phyloP scores from a whole-genome alignment of 176 grass and related monocot species.

The Hsuehochloa calcarea region DNA sequence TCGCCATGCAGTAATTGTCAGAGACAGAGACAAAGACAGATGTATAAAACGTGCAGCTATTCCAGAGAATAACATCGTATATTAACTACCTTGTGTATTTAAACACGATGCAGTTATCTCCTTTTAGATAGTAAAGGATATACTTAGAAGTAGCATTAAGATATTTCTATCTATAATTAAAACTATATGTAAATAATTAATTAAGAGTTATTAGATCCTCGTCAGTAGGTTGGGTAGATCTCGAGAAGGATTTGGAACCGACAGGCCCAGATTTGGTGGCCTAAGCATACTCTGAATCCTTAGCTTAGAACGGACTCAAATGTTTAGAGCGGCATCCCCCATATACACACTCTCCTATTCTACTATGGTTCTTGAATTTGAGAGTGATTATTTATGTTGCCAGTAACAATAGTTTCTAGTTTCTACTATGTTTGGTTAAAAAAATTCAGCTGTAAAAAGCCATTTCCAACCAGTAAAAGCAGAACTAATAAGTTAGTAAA shows the following conservation, averaged over 20 bases:
- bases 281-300: neutral
- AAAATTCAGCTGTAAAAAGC: neutral
- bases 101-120: too few relatives aligned
- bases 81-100: too few relatives aligned
- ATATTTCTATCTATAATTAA: too few relatives aligned
- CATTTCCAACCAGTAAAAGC: neutral
- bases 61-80: too few relatives aligned
- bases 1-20: too few relatives aligned
- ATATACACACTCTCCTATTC: neutral
- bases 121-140: too few relatives aligned
- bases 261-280: slow-evolving; percentile 49
- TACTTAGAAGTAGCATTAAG: too few relatives aligned
- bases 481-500: neutral
- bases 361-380: neutral
- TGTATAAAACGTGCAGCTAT: too few relatives aligned
- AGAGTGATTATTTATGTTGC: neutral
- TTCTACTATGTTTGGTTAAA: neutral
- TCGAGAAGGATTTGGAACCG: slow-evolving; percentile 37
- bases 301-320: slow-evolving; percentile 30
- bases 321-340: neutral
- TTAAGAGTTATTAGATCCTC: too few relatives aligned
- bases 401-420: neutral
- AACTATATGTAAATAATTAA: too few relatives aligned
- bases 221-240: slow-evolving; percentile 48
- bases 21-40: too few relatives aligned